Base-by-base conservation (phyloP, 163 green algal genomes). In the Chloromonas sp. region DNA sequence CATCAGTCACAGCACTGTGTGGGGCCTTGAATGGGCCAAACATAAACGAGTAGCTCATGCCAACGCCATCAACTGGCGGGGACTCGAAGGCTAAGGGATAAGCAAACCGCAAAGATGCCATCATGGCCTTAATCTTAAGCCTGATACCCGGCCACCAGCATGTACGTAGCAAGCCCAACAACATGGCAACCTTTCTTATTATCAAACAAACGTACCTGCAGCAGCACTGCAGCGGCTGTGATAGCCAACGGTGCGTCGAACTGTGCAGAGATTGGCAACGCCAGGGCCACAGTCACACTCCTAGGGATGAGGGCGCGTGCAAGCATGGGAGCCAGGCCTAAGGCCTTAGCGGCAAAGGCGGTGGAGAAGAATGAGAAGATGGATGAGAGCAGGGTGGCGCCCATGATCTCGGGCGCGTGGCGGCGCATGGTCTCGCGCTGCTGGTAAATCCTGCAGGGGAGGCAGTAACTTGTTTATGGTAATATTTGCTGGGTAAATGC, bases 211-310 rank as follows among this genome's bases (percentile, higher is more conserved):
- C 81, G 36, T 58, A 85, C 88, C 60, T 95, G 96, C 82, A 98
- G 88, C 60, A 96, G 91, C 61, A 99, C 95, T 0, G 88, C 93
- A 1, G 94, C 93, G 0, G 96, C 96, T 3, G 93, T 96, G 87
- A 99, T 94, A 84, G 94, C 84, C 60, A 90, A 81, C 0, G 93
- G 90, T 2, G 92, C 94, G 3, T 93, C 91, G 57, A 99, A 91
- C 78, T 90, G 84, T 0, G 86, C 81, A 0, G 93, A 91, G 58
- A 98, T 98, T 59, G 96, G 96, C 84, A 99, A 90, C 2, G 96
- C 96, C 74, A 99, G 90, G 0, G 96, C 96, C 57, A 98, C 93
- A 0, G 96, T 99, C 3, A 98, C 94, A 58, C 88, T 94, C 70
- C 96, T 89, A 0, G 96, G 96, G 36, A 96, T 90, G 80, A 98